A percentile compares a stretch with the other conserved stretches of the same genome.
Conservation (phyloP, 352 stramenopile species). For the Phytophthora lateralis region DNA sequence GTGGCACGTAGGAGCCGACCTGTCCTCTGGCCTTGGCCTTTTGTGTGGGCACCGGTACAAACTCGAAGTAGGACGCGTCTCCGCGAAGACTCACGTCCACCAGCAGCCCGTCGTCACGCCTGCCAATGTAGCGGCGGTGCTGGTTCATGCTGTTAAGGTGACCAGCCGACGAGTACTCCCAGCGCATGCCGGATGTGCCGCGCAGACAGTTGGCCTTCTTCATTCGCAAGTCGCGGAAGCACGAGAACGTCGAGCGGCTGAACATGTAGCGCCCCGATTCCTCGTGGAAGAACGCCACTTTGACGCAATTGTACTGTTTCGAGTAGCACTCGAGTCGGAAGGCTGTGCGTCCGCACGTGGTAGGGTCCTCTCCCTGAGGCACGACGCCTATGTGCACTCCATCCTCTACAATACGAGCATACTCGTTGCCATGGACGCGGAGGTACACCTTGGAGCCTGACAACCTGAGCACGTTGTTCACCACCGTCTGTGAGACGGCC, state of each 20-base stretch:
- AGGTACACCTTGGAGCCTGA: conserved; percentile 58
- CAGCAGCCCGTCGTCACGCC: conserved; percentile 60
- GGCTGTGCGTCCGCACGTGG: conserved; percentile 45
- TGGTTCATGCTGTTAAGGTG: conserved; percentile 85
- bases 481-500: conserved; percentile 54
- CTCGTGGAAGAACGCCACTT: conserved; percentile 75
- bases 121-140: conserved; percentile 74
- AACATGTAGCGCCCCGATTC: conserved; percentile 71
- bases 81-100: conserved; percentile 76
- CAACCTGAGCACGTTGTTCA: conserved; percentile 65
- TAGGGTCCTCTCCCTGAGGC: conserved; percentile 38
- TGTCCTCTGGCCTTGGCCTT: conserved; percentile 15
- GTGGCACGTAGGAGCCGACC: conserved; percentile 36
- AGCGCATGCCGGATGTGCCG: conserved; percentile 62
- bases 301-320: conserved; percentile 83
- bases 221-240: conserved; percentile 77
- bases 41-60: conserved; percentile 46
- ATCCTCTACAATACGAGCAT: conserved; percentile 51
- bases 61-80: conserved; percentile 68
- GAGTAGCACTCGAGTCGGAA: conserved; percentile 71
- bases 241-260: conserved; percentile 74
- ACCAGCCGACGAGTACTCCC: conserved; percentile 70
- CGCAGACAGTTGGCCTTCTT: conserved; percentile 68
- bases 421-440: conserved; percentile 66
- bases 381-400: conserved; percentile 54